These are phyloP conservation scores for Termitomyces sp. DNA, from an alignment of 768 basidiomycete species.

Conservation along the genomic window DNA sequence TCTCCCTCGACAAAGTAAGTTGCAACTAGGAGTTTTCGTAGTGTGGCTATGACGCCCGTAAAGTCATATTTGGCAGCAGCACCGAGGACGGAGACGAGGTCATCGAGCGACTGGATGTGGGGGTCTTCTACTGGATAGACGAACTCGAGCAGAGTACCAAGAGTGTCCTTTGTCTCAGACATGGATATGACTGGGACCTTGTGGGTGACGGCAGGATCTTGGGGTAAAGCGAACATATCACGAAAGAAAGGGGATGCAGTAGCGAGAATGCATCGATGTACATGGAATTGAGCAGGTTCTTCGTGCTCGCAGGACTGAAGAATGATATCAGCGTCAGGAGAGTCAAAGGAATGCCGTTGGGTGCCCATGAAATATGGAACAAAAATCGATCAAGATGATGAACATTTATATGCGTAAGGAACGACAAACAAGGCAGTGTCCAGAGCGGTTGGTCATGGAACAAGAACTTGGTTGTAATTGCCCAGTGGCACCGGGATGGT, in stretches of 20 bases:
- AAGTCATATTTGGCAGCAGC: too few relatives aligned
- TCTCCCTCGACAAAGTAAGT: not conserved
- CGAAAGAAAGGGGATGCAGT: slow-evolving; percentile 66
- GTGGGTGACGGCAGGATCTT: too few relatives aligned
- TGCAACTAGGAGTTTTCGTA: too few relatives aligned
- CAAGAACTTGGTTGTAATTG: not conserved
- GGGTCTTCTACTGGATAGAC: slow-evolving; percentile 64
- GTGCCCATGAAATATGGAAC: slow-evolving; percentile 14
- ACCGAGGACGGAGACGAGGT: too few relatives aligned
- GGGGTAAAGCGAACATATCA: slow-evolving; percentile 65
- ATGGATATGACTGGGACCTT: too few relatives aligned
- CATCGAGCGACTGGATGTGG: too few relatives aligned
- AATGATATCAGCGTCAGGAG: too few relatives aligned
- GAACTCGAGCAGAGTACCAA: slow-evolving; percentile 53
- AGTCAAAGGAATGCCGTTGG: slow-evolving; percentile 38
- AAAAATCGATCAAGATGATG: not conserved
- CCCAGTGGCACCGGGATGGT: not conserved
- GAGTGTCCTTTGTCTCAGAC: too few relatives aligned
- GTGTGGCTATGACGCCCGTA: too few relatives aligned
- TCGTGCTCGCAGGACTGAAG: slow-evolving; percentile 41
- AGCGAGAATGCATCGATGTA: slow-evolving; percentile 60
- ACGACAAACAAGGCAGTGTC: slow-evolving; percentile 3
- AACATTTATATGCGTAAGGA: not conserved
- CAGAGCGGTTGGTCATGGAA: slow-evolving; percentile 1
- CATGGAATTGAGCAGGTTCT: slow-evolving; percentile 46